A percentile compares a stretch with the other conserved stretches of the same genome.
Evolutionary conservation across 352 stramenopile species (phyloP).

Genomic region (Elongisporangium undulatum): DNA sequence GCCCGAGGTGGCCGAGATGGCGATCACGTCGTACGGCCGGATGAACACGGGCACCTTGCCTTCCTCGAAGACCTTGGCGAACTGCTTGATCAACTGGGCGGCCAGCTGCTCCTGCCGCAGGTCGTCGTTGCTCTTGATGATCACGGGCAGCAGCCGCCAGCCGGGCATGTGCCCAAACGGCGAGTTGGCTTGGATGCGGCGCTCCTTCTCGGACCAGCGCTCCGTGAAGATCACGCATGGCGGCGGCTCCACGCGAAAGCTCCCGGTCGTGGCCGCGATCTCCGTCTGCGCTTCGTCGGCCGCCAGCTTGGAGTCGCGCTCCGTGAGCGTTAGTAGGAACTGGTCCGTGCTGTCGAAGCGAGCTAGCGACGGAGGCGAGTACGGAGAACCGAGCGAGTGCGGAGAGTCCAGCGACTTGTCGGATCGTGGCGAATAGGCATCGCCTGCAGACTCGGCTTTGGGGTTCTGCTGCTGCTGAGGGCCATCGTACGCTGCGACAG

Average conservation of each 20-base stretch:
- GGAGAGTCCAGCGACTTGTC: constrained; percentile 42
- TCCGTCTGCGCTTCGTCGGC: constrained; percentile 43
- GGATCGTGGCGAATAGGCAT: constrained; percentile 55
- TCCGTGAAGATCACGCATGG: constrained; percentile 92
- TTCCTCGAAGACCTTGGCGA: constrained; percentile 94
- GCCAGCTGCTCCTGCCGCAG: constrained; percentile 97
- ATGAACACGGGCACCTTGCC: constrained; percentile 93
- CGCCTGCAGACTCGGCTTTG: constrained; percentile 12
- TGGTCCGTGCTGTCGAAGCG: constrained; percentile 79
- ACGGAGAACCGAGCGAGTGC: constrained; percentile 49
- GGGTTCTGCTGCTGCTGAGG: background rate
- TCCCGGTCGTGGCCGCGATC: constrained; percentile 3
- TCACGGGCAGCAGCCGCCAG: constrained; percentile 92
- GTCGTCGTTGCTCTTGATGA: constrained; percentile 99
- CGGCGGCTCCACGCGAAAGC: background rate
- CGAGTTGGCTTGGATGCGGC: constrained; percentile 84
- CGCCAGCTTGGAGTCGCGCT: constrained; percentile 69
- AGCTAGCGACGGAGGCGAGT: constrained; percentile 43
- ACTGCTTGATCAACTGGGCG: constrained; percentile 94
- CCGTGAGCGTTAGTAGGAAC: constrained; percentile 60
- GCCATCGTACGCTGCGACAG: background rate
- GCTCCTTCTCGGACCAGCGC: constrained; percentile 93
- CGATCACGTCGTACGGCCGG: constrained; percentile 95
- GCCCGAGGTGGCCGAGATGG: constrained; percentile 90
- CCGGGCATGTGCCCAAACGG: constrained; percentile 76